Evolutionary conservation across 306 rosid species (phyloP), one percentile per base, ranked within the genome.

Genomic region (Trifolium subterraneum): DNA sequence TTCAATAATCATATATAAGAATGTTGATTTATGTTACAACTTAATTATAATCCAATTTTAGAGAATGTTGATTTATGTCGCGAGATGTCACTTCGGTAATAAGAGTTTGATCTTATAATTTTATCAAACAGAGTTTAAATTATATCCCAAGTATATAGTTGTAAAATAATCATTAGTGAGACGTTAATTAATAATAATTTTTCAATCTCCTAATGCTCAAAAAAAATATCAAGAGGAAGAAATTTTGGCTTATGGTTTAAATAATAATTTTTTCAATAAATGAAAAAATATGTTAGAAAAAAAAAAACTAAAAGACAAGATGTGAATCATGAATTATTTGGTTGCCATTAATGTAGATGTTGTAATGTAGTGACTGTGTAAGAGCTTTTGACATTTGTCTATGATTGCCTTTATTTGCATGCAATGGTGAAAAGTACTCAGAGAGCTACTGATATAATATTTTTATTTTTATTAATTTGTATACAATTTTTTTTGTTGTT

Each of bases 1-100:
- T 77, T 77, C 33, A 59, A 31, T 19, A 29, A 77, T 25, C 61
- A 45, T 62, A 10, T 76, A 51, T 68, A 69, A 61, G 72, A 80
- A 68, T 62, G 79, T 45, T 77, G 79, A 35, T 61, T 69, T 51
- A 39, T 64, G 62, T 66, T 63, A 19, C 38, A 51, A 44, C 8
- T 12, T 29, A 29, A 29, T 29, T 54, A 54, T 29, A 54, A 9
- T 54, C 20, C 9, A 45, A 45, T 16, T 39, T 44, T 5, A 44
- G 13, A 44, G 16, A 44, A 44, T 44, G n/a, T 44, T 1, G 50
- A 12, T 3, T 42, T 42, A 42, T 13, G 1, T 42, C 39, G 39
- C 1, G 0, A 12, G 48, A 6, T 12, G n/a, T 42, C 1, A 12
- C 5, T 12, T 42, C 48, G 4, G 6, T 42, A 7, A 5, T 42